Percentiles rank a stretch among this genome's conserved stretches.
Evolutionary conservation across 2,329 filamentous ascomycete species (phyloP).

Genomic region (Cordyceps cateniannulata): DNA sequence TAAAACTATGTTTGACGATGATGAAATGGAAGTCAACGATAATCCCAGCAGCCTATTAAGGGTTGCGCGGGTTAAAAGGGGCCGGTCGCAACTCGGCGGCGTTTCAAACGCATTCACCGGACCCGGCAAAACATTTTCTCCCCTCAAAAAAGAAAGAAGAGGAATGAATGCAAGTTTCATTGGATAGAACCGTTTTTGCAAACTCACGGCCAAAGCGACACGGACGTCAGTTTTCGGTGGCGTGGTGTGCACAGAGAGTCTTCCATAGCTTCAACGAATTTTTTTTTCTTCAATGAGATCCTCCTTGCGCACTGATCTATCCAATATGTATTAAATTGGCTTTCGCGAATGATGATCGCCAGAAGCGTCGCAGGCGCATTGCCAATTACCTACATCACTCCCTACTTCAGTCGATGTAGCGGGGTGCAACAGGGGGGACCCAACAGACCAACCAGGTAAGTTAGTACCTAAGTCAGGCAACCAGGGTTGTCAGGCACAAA

Average conservation of each 20-base stretch:
- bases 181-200: constrained; percentile 25
- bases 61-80: background rate
- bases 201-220: background rate
- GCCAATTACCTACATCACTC: too few species aligned
- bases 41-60: background rate
- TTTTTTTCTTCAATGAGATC: background rate
- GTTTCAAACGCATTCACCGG: constrained; percentile 38
- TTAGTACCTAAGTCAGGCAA: background rate
- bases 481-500: background rate
- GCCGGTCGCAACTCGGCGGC: constrained; percentile 30
- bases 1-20: constrained; percentile 65
- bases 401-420: too few species aligned
- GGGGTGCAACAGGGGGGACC: too few species aligned
- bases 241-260: too few species aligned
- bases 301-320: background rate
- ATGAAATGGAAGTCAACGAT: constrained; percentile 29
- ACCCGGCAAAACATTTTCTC: constrained; percentile 55
- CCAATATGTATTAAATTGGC: too few species aligned
- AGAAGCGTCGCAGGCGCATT: too few species aligned
- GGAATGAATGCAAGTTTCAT: constrained; percentile 57
- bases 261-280: background rate
- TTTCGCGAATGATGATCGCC: too few species aligned
- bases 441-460: too few species aligned
- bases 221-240: too few species aligned
- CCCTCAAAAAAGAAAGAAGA: constrained; percentile 63